Evolutionary conservation across 257 asterid genomes (phyloP).

Genomic region (Haberlea rhodopensis): DNA sequence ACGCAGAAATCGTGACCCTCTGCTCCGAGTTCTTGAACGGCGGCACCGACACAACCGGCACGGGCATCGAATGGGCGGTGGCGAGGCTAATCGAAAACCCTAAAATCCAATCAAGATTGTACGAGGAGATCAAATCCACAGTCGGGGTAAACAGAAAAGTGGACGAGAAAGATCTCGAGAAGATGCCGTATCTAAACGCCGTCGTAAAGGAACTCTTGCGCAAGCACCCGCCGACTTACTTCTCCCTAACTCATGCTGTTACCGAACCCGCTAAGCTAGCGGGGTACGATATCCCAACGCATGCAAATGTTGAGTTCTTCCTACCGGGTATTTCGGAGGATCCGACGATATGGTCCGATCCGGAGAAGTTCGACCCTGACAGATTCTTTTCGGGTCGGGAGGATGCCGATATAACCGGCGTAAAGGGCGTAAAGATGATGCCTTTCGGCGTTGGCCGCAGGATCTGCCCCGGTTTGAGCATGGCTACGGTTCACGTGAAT

Average conservation of each 20-base stretch:
- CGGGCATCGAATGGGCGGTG: constrained; percentile 85
- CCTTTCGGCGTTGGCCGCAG: constrained; percentile 90
- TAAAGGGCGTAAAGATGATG: constrained; percentile 65
- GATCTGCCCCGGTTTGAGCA: constrained; percentile 86
- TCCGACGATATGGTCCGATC: constrained; percentile 72
- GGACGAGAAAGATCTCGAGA: constrained; percentile 69
- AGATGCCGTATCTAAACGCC: constrained; percentile 77
- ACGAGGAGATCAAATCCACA: constrained; percentile 53
- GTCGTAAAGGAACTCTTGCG: constrained; percentile 72
- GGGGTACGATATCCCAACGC: constrained; percentile 77
- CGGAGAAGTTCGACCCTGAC: constrained; percentile 78
- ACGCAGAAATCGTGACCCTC: constrained; percentile 66
- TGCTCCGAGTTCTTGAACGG: constrained; percentile 85
- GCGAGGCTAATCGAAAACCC: constrained; percentile 77
- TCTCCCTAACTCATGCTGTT: constrained; percentile 66
- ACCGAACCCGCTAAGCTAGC: constrained; percentile 65
- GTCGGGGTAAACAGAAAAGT: constrained; percentile 52
- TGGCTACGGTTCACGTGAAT: constrained; percentile 74
- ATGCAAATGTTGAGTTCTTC: constrained; percentile 59
- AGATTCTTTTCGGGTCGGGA: constrained; percentile 60
- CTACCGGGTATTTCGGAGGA: constrained; percentile 66
- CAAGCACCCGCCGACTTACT: constrained; percentile 86
- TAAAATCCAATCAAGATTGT: constrained; percentile 46
- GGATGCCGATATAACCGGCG: constrained; percentile 84
- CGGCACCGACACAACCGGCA: constrained; percentile 92